Evolutionary conservation across 345 rosid species (phyloP).

Genomic region (Dimocarpus longan): DNA sequence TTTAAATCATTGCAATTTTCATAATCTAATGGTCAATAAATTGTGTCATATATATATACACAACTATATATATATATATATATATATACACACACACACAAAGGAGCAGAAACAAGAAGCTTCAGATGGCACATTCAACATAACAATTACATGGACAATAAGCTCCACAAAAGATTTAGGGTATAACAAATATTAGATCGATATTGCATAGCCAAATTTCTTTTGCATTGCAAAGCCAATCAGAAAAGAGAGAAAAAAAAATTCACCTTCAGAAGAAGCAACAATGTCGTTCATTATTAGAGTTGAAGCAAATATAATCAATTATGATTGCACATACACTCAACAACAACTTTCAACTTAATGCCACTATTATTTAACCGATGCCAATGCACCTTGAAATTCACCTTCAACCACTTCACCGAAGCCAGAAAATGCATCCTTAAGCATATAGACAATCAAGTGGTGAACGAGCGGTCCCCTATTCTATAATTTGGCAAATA

Average conservation of each 20-base stretch:
- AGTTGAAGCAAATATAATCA: background rate
- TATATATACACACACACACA: too few relatives aligned
- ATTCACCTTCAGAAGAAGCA: background rate
- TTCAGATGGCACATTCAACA: background rate
- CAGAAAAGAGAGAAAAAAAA: background rate
- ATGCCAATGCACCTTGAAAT: background rate
- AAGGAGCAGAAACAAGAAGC: background rate
- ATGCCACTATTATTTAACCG: background rate
- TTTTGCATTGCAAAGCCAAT: background rate
- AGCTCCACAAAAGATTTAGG: background rate
- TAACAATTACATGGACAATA: background rate
- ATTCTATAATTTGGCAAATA: slow-evolving; percentile 16
- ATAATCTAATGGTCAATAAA: too few relatives aligned
- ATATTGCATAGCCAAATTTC: background rate
- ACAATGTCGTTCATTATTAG: background rate
- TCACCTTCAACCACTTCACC: slow-evolving; percentile 60
- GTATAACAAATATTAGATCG: too few relatives aligned
- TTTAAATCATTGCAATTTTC: too few relatives aligned
- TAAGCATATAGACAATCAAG: slow-evolving; percentile 30
- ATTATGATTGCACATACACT: background rate
- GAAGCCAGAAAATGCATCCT: slow-evolving; percentile 51
- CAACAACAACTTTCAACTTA: background rate
- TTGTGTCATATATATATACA: too few relatives aligned
- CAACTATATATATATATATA: too few relatives aligned
- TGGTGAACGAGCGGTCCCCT: slow-evolving; percentile 35